These are phyloP conservation scores for Solidago caesia DNA, from an alignment of 129 eudicot species.

Conservation along the genomic window DNA sequence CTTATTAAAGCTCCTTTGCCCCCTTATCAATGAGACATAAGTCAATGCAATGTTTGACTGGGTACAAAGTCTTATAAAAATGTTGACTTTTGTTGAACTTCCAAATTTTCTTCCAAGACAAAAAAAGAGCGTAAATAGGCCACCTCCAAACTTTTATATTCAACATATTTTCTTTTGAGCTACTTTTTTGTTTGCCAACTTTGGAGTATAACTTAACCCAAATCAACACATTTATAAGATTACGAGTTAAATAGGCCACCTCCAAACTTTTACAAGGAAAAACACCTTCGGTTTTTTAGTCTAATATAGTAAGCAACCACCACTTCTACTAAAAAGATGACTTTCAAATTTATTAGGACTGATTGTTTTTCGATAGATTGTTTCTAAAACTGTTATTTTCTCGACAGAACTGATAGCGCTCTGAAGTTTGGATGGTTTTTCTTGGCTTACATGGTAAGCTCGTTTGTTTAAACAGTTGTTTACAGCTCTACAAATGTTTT, in stretches of 20 bases:
- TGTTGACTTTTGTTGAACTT: neutral
- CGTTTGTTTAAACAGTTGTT: neutral
- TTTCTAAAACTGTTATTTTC: neutral
- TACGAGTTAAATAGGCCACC: neutral
- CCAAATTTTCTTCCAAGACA: too few species aligned
- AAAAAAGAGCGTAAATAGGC: too few species aligned
- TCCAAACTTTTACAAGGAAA: neutral
- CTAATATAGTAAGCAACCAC: neutral
- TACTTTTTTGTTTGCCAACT: neutral
- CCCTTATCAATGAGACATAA: neutral
- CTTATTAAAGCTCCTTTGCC: neutral
- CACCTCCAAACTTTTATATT: too few species aligned
- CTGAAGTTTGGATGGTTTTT: slow-evolving; percentile 91
- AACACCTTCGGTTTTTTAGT: neutral
- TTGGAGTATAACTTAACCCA: neutral
- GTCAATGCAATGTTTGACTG: slow-evolving; percentile 14
- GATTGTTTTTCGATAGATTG: neutral
- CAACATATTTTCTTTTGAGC: neutral
- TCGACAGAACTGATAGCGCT: slow-evolving; percentile 90
- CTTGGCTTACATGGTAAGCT: slow-evolving; percentile 69
- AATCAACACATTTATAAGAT: neutral
- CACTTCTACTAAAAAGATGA: neutral
- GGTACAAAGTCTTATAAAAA: neutral
- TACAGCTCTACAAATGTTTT: neutral
- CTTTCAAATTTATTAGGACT: neutral